Evolutionary conservation across 2,329 filamentous ascomycete species (phyloP).

Genomic region (Aspergillus piperis): DNA sequence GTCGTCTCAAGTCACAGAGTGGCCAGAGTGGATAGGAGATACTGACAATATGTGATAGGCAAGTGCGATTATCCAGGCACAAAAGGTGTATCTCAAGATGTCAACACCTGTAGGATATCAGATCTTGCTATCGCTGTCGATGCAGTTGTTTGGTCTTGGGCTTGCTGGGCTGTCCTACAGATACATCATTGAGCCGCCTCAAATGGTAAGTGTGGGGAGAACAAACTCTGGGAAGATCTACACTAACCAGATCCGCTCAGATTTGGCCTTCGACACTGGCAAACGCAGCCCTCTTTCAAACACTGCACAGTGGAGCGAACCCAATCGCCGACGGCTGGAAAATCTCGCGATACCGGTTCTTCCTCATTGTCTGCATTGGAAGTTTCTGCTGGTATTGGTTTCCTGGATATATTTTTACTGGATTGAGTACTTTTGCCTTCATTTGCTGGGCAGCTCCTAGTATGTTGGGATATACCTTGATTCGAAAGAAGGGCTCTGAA

Average conservation of each 20-base stretch:
- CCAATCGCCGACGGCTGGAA: slow-evolving; percentile 39
- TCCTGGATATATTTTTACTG: slow-evolving; percentile 33
- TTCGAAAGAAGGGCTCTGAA: slow-evolving; percentile 12
- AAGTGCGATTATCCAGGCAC: slow-evolving; percentile 47
- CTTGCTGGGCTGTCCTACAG: slow-evolving; percentile 39
- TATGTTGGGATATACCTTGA: slow-evolving; percentile 16
- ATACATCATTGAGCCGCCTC: slow-evolving; percentile 41
- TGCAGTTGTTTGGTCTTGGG: slow-evolving; percentile 43
- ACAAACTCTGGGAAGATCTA: too few species aligned
- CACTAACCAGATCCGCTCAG: background rate
- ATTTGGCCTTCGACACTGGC: slow-evolving; percentile 41
- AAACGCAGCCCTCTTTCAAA: slow-evolving; percentile 37
- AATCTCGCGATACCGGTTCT: slow-evolving; percentile 30
- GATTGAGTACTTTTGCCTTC: slow-evolving; percentile 34
- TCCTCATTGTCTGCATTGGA: slow-evolving; percentile 21
- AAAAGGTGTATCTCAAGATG: slow-evolving; percentile 41
- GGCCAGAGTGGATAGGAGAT: background rate
- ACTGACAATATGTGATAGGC: slow-evolving; percentile 32
- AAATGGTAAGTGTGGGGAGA: slow-evolving; percentile 25
- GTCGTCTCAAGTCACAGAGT: background rate
- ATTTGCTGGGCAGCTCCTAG: slow-evolving; percentile 50
- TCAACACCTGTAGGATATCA: slow-evolving; percentile 39
- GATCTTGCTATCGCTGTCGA: slow-evolving; percentile 40
- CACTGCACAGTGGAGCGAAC: slow-evolving; percentile 39
- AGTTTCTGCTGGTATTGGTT: slow-evolving; percentile 32